Evolutionary conservation across 1,139 yeast genomes (phyloP).

Genomic region (Zygosaccharomyces sapae): DNA sequence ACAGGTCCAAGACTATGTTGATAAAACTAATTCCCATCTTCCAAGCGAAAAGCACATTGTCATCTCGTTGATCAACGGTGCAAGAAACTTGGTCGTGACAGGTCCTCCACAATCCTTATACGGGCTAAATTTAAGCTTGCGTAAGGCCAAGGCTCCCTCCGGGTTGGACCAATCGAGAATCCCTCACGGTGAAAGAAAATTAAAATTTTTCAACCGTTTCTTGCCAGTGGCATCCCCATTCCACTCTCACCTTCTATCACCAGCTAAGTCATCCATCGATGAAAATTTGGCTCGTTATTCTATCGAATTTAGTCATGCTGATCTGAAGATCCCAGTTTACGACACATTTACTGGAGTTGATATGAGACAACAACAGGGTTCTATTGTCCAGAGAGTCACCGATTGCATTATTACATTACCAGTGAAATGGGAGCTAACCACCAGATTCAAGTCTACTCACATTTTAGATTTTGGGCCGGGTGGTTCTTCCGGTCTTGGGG

Average conservation of each 20-base stretch:
- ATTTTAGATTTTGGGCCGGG: constrained; percentile 98
- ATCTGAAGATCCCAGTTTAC: constrained; percentile 77
- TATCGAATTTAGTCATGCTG: constrained; percentile 52
- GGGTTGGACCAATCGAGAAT: constrained; percentile 94
- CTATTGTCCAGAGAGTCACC: constrained; percentile 62
- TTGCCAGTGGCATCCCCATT: constrained; percentile 95
- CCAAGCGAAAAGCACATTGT: constrained; percentile 89
- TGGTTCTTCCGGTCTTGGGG: constrained; percentile 95
- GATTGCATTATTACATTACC: constrained; percentile 83
- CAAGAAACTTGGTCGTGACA: constrained; percentile 87
- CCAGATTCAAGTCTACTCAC: constrained; percentile 77
- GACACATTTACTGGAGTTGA: constrained; percentile 87
- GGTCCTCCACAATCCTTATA: constrained; percentile 99
- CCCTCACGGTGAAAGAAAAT: constrained; percentile 88
- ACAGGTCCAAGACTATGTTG: constrained; percentile 75
- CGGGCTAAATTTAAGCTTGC: constrained; percentile 85
- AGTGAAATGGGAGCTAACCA: constrained; percentile 92
- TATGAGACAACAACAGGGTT: constrained; percentile 52
- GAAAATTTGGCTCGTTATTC: constrained; percentile 59
- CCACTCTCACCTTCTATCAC: constrained; percentile 81
- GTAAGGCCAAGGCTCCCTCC: constrained; percentile 91
- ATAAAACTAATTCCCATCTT: constrained; percentile 85
- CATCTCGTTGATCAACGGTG: constrained; percentile 90
- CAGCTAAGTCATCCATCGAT: constrained; percentile 64
- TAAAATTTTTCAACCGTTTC: constrained; percentile 88